A percentile compares a stretch with the other conserved stretches of the same genome.
Evolutionary conservation across 176 grass and related monocot genomes (phyloP).

Genomic region (Triticum urartu): DNA sequence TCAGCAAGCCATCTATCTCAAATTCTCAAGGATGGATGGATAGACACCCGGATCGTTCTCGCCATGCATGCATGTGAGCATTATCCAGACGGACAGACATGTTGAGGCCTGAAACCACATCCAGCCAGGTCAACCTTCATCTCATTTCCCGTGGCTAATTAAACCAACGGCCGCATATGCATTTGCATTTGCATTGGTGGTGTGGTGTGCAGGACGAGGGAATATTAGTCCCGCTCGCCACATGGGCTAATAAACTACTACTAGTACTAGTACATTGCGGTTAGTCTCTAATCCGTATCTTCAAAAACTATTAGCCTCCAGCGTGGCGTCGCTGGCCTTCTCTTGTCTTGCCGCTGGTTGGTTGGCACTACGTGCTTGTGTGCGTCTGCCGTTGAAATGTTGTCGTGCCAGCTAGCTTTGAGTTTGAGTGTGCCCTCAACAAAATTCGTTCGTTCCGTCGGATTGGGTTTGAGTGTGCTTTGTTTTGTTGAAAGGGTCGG

Average conservation of each 20-base stretch:
- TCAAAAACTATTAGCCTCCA: background rate
- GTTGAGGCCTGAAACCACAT: constrained; percentile 7
- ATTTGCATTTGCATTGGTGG: no score
- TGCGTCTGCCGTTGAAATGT: background rate
- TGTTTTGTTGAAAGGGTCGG: constrained; percentile 1
- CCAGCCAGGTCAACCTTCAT: background rate
- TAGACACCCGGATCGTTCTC: background rate
- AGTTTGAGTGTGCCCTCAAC: no score
- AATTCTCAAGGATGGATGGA: background rate
- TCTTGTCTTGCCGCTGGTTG: constrained; percentile 31
- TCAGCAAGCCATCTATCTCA: background rate
- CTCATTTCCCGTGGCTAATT: constrained; percentile 1
- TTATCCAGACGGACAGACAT: constrained; percentile 50
- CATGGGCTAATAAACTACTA: constrained; percentile 11
- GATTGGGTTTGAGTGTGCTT: constrained; percentile 19
- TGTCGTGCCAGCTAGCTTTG: no score
- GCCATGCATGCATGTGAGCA: constrained; percentile 14
- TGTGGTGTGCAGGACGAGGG: background rate
- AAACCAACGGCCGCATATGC: constrained; percentile 6
- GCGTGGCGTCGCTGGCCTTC: constrained; percentile 4
- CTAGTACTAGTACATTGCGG: no score
- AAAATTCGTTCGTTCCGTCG: background rate
- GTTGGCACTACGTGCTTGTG: background rate
- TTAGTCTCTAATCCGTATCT: constrained; percentile 33
- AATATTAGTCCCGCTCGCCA: constrained; percentile 34